Percentiles rank a stretch among this genome's conserved stretches.
phyloP scores from a whole-genome alignment of 73 alveolate genomes.

The Breviolum minutum region DNA sequence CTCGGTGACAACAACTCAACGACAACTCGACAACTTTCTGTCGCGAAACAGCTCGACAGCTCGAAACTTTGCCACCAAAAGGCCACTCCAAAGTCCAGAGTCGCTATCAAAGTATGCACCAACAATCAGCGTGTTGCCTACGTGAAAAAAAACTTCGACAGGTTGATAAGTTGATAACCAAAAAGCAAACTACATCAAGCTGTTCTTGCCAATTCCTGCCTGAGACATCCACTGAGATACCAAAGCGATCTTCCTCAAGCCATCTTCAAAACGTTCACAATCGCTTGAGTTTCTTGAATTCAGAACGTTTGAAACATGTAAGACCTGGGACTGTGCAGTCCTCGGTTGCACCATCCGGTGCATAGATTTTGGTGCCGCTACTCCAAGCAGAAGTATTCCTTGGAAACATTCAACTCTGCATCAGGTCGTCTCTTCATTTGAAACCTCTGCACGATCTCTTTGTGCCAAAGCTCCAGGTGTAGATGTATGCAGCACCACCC shows the following conservation, averaged over 20 bases:
- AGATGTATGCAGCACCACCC: slow-evolving; percentile 82
- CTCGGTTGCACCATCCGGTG: slow-evolving; percentile 63
- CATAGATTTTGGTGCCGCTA: slow-evolving; percentile 38
- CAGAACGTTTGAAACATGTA: background rate
- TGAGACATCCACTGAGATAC: slow-evolving; percentile 83
- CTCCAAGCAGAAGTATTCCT: slow-evolving; percentile 76
- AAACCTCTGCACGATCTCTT: background rate
- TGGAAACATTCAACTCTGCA: background rate
- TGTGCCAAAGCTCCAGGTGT: background rate
- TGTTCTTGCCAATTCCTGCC: background rate
- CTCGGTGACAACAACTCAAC: background rate
- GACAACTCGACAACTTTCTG: background rate
- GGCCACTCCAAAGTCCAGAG: slow-evolving; percentile 40
- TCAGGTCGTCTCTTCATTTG: background rate
- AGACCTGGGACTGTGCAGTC: too few species aligned
- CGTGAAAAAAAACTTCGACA: background rate
- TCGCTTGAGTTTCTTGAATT: too few species aligned
- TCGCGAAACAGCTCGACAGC: background rate
- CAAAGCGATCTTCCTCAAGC: slow-evolving; percentile 70
- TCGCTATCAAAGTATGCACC: slow-evolving; percentile 79
- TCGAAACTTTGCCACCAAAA: background rate
- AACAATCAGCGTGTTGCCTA: slow-evolving; percentile 74
- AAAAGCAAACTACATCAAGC: background rate
- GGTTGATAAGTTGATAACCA: too few species aligned
- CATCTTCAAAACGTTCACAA: too few species aligned